Percentiles rank a stretch among this genome's conserved stretches.
Evolutionary conservation across 2,329 filamentous ascomycete species (phyloP).

Genomic region (Fusarium secorum): DNA sequence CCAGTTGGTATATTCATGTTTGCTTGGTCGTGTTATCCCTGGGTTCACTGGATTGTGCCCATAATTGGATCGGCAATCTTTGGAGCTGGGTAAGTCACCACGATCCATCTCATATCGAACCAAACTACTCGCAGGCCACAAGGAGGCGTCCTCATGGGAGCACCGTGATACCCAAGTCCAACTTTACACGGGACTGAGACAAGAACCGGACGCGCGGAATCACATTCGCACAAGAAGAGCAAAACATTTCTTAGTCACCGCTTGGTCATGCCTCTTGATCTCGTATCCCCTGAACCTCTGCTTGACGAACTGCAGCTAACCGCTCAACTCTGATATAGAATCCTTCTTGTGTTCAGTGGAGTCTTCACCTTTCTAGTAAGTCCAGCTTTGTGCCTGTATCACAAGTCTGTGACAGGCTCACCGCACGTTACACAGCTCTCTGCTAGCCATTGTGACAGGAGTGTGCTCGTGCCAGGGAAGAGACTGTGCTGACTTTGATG

Average conservation of each 20-base stretch:
- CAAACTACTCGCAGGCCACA: slow-evolving; percentile 12
- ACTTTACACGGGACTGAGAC: slow-evolving; percentile 18
- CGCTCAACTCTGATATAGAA: slow-evolving; percentile 55
- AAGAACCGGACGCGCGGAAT: slow-evolving; percentile 19
- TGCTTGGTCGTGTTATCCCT: slow-evolving; percentile 81
- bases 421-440: slow-evolving; percentile 14
- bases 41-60: slow-evolving; percentile 78
- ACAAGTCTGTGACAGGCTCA: slow-evolving; percentile 20
- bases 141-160: neutral
- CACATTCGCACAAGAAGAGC: neutral
- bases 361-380: slow-evolving; percentile 88
- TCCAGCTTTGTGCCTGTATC: slow-evolving; percentile 27
- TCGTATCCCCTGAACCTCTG: slow-evolving; percentile 34
- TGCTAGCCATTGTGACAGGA: slow-evolving; percentile 16
- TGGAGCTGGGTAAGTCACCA: slow-evolving; percentile 68
- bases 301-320: slow-evolving; percentile 40
- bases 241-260: slow-evolving; percentile 40
- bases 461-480: slow-evolving; percentile 25
- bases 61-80: slow-evolving; percentile 78
- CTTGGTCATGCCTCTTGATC: slow-evolving; percentile 45
- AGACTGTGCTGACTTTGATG: slow-evolving; percentile 30
- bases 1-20: slow-evolving; percentile 88
- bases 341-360: slow-evolving; percentile 80
- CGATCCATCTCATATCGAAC: slow-evolving; percentile 48
- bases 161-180: neutral